These are phyloP conservation scores for Hirsutella minnesotensis DNA, from an alignment of 2,329 filamentous ascomycete genomes.

Conservation along the genomic window DNA sequence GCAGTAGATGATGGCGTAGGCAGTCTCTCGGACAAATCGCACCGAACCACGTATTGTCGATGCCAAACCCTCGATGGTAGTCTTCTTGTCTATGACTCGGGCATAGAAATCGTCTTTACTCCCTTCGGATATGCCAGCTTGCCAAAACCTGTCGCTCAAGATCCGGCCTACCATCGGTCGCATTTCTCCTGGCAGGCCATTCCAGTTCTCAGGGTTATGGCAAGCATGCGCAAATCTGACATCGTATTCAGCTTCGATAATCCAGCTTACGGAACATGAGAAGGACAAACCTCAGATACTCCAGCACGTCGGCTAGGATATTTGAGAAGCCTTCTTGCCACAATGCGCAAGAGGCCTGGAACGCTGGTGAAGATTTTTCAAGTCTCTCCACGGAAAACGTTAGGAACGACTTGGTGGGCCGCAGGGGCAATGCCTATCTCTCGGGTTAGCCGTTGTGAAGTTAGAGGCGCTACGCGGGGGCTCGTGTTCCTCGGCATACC, in stretches of 20 bases:
- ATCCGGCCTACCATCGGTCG: conserved; percentile 68
- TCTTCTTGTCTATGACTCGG: conserved; percentile 77
- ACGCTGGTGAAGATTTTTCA: conserved; percentile 59
- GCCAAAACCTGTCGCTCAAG: conserved; percentile 93
- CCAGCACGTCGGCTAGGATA: conserved; percentile 76
- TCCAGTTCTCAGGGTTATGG: conserved; percentile 79
- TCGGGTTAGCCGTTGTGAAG: background rate
- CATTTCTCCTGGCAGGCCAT: conserved; percentile 62
- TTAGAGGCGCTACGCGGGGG: background rate
- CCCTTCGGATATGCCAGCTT: conserved; percentile 89
- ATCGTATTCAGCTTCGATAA: background rate
- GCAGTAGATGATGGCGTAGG: conserved; percentile 88
- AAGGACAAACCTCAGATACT: conserved; percentile 59
- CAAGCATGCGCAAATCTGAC: conserved; percentile 76
- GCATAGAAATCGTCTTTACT: conserved; percentile 96
- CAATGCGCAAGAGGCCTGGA: conserved; percentile 64
- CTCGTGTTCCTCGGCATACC: conserved; percentile 20
- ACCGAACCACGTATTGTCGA: conserved; percentile 86
- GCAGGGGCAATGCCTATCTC: conserved; percentile 56
- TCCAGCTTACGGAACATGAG: too few relatives aligned
- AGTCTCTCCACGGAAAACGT: conserved; percentile 85
- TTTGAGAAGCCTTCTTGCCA: conserved; percentile 75
- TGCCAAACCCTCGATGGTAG: conserved; percentile 83
- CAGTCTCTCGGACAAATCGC: conserved; percentile 80
- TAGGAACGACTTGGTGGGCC: conserved; percentile 84